Conservation (phyloP, 805 yeast species). For the Sugiyamaella valdiviana region DNA sequence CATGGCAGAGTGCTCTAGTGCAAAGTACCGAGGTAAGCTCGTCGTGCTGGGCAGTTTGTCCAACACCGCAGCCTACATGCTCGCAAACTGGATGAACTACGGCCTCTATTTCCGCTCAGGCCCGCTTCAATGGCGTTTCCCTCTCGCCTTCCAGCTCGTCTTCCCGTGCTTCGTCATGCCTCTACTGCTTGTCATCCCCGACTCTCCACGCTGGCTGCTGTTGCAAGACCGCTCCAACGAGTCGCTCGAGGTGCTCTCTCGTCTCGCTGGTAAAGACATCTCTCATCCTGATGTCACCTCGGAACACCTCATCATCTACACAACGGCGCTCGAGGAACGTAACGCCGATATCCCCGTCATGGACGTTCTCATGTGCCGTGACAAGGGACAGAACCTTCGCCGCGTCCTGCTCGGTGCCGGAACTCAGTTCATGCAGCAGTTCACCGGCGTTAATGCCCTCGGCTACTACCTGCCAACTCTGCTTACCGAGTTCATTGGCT, state of each 20-base stretch:
- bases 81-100: slow-evolving; percentile 12
- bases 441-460: slow-evolving; percentile 15
- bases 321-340: slow-evolving; percentile 5
- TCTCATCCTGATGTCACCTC: neutral
- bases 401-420: slow-evolving; percentile 12
- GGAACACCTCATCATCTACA: slow-evolving; percentile 3
- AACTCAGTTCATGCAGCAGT: slow-evolving; percentile 13
- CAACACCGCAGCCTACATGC: slow-evolving; percentile 5
- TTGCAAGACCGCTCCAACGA: slow-evolving; percentile 56
- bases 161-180: slow-evolving; percentile 38
- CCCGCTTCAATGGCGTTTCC: slow-evolving; percentile 16
- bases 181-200: slow-evolving; percentile 52
- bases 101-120: slow-evolving; percentile 6
- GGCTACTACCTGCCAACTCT: slow-evolving; percentile 14
- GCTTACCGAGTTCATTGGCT: slow-evolving; percentile 9
- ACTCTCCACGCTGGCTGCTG: slow-evolving; percentile 74
- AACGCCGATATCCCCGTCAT: slow-evolving; percentile 3
- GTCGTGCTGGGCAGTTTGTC: slow-evolving; percentile 19
- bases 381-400: slow-evolving; percentile 12
- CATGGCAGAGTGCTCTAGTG: slow-evolving; percentile 68
- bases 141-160: slow-evolving; percentile 19
- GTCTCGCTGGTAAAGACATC: neutral
- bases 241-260: slow-evolving; percentile 36
- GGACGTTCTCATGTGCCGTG: slow-evolving; percentile 8
- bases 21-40: slow-evolving; percentile 55